Evolutionary conservation across 257 asterid genomes (phyloP), one percentile per base, ranked within the genome.

Genomic region (Salvia rosmarinus): DNA sequence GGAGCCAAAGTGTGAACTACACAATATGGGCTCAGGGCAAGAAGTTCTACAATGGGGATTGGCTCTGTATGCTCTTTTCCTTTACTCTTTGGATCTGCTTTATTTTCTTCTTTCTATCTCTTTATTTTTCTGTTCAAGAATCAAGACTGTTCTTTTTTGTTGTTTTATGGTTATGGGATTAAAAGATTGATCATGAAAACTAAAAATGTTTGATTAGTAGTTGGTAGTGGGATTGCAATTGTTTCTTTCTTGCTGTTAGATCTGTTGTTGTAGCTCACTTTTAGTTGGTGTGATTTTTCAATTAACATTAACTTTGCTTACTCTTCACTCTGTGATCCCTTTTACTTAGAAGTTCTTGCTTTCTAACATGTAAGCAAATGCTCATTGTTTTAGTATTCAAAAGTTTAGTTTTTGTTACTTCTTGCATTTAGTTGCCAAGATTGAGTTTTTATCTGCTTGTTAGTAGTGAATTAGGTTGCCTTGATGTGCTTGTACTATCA

Each of bases 31-130:
- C 86, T 49, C 65, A 75, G 64, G 81, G 12, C n/a, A 81, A 75
- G 43, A 84, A 81, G 34, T 87, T 89, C 80, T 85, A 89, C 81
- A 71, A 71, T 9, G 95, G 79, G 5, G 96, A 89, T 79, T 89
- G 95, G 96, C 87, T 89, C 0, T 85, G 96, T 86, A 89, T 39
- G 88, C 67, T 71, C 79, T 56, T 66, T 47, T 58, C 40, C 50
- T 40, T 28, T 52, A 0, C 43, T 69, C 72, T 71, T 74, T 78
- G 67, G 86, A 84, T 86, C 85, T 80, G 55, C 65, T 35, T 5
- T 57, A 68, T 51, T 57, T 23, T 25, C 3, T 11, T 5, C 5
- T 9, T 69, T 2, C 0, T 10, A 2, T 19, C 23, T 30, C 5
- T 12, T 9, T 16, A 1, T 10, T 17, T 13, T 34, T 20, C 10